Evolutionary conservation across 2,329 filamentous ascomycete species (phyloP), one percentile per base, ranked within the genome.

Genomic region (Hypoxylon sp.): DNA sequence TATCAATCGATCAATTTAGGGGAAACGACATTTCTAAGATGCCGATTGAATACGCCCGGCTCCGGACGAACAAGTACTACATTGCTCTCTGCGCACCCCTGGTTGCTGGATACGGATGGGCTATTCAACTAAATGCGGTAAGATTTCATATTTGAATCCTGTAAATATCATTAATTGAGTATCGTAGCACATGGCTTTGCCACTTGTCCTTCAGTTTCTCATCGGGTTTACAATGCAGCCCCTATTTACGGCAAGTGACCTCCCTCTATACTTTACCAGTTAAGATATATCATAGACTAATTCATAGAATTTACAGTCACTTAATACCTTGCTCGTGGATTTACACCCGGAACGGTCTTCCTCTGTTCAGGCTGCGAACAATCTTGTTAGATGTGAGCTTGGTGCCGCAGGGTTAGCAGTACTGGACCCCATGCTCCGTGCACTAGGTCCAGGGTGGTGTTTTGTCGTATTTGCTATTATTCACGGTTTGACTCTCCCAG

Each of bases 161-260:
- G 10, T 1, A 45, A 32, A 10, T 17, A 9, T 1, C 17, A 14
- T n/a, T 2, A 13, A 14, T 9, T 56, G 11, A 56, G 32, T 1
- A 21, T 56, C 4, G 10, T 28, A 56, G 52, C 34, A 56, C 45
- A 56, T 56, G 36, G 52, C 52, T 32, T 9, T 56, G 17, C 23
- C 36, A 13, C 36, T 56, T 3, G 21, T 28, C 14, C 34, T 56
- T 43, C 52, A 56, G 17, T 56, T 56, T 32, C 36, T 56, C 3
- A 45, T 56, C 36, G 52, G 52, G 3, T 56, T 56, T 5, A 56
- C 52, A 2, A 56, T 56, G 36, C 52, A 56, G 38, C 52, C 52
- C 36, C 36, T 56, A 19, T 56, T 56, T 13, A 56, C 52, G n/a
- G 52, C 19, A 28, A 30, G 52, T 14, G 14, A n/a, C 7, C 9